Evolutionary conservation across 352 stramenopile genomes (phyloP).

Genomic region (Phytophthora brassicae): DNA sequence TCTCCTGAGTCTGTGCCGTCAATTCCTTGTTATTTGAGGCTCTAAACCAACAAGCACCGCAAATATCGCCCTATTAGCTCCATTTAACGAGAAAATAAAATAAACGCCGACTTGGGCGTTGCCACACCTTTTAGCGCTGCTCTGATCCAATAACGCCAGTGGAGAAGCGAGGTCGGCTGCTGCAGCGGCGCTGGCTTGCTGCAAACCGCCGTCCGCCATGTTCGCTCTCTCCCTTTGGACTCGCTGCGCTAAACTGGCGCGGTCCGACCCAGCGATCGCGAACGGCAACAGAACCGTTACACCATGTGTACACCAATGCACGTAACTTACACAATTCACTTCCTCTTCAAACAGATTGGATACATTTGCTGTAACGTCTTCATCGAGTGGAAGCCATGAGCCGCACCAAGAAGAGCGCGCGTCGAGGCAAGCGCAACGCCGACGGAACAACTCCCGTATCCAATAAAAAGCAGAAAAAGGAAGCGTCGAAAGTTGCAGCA

Average conservation of each 20-base stretch:
- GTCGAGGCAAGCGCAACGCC: slow-evolving; percentile 43
- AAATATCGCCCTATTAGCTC: not conserved
- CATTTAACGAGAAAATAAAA: not conserved
- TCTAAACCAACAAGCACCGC: not conserved
- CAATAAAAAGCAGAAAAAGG: slow-evolving; percentile 50
- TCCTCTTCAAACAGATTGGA: not conserved
- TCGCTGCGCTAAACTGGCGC: slow-evolving; percentile 4
- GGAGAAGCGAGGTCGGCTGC: slow-evolving; percentile 7
- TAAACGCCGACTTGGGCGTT: not conserved
- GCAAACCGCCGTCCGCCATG: slow-evolving; percentile 17
- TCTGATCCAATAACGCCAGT: slow-evolving; percentile 18
- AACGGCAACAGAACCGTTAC: slow-evolving; percentile 10
- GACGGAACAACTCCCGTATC: slow-evolving; percentile 13
- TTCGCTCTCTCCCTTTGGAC: slow-evolving; percentile 11
- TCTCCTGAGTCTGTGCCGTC: slow-evolving; percentile 17
- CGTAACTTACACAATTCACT: not conserved
- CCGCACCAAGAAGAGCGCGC: slow-evolving; percentile 48
- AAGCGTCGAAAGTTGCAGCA: slow-evolving; percentile 5
- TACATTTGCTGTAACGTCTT: slow-evolving; percentile 1
- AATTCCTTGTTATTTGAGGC: not conserved
- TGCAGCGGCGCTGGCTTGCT: not conserved
- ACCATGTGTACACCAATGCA: too few species aligned
- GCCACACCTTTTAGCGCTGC: slow-evolving; percentile 18
- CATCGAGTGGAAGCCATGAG: slow-evolving; percentile 42
- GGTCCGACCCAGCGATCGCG: slow-evolving; percentile 5